Evolutionary conservation across 495 filamentous ascomycete genomes (phyloP).

Genomic region (Lineolata rhizophorae): DNA sequence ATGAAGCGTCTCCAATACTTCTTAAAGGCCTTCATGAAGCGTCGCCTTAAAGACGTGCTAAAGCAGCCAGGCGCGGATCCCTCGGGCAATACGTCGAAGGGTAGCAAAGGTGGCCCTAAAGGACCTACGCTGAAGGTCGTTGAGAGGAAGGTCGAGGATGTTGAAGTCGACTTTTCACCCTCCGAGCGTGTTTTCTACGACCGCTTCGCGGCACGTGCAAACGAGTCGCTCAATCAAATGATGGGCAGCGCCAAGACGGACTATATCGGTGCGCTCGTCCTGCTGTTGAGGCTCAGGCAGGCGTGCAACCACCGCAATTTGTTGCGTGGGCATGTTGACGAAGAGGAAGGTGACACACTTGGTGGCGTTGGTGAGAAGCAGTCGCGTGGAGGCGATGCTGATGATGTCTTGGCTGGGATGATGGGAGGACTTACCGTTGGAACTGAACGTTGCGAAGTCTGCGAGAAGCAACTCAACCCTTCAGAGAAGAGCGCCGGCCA

Average conservation of each 20-base stretch:
- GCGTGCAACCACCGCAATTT: slow-evolving; percentile 86
- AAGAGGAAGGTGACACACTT: slow-evolving; percentile 30
- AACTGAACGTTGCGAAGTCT: slow-evolving; percentile 74
- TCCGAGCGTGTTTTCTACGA: slow-evolving; percentile 73
- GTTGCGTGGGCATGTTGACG: slow-evolving; percentile 67
- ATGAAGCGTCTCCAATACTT: slow-evolving; percentile 65
- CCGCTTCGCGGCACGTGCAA: slow-evolving; percentile 59
- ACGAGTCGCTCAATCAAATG: slow-evolving; percentile 70
- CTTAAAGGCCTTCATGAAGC: slow-evolving; percentile 88
- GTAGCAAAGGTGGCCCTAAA: slow-evolving; percentile 34
- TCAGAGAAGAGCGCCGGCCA: slow-evolving; percentile 33
- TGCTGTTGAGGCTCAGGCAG: slow-evolving; percentile 73
- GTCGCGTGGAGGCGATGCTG: slow-evolving; percentile 28
- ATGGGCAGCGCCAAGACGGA: slow-evolving; percentile 51
- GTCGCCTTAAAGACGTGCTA: slow-evolving; percentile 83
- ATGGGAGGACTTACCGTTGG: slow-evolving; percentile 66
- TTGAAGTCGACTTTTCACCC: slow-evolving; percentile 56
- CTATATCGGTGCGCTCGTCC: slow-evolving; percentile 66
- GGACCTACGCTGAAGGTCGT: slow-evolving; percentile 87
- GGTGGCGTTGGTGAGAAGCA: slow-evolving; percentile 18
- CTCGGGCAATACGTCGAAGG: slow-evolving; percentile 35
- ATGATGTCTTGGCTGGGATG: slow-evolving; percentile 69
- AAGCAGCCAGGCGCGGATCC: slow-evolving; percentile 61
- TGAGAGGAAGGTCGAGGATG: slow-evolving; percentile 62
- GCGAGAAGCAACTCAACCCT: slow-evolving; percentile 43